Evolutionary conservation across 371 early-diverging fungal species (phyloP).

Genomic region (Rhizopus sp.): DNA sequence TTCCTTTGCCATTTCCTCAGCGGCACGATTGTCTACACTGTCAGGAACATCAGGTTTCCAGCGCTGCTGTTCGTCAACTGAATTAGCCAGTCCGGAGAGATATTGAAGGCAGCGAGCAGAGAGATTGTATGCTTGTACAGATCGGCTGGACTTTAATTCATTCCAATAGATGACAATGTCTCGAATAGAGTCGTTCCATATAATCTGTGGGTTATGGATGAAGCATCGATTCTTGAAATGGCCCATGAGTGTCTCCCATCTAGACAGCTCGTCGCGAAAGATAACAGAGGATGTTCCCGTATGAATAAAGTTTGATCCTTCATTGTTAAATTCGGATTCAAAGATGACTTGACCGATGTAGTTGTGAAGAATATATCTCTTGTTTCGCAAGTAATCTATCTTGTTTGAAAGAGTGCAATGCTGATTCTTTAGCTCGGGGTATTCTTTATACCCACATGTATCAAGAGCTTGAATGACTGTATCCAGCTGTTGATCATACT

Average conservation of each 20-base stretch:
- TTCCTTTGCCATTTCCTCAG: conserved; percentile 38
- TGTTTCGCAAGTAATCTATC: conserved; percentile 16
- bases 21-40: not conserved
- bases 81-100: conserved; percentile 32
- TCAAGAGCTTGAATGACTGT: conserved; percentile 8
- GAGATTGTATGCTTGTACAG: conserved; percentile 25
- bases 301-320: not conserved
- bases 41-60: conserved; percentile 30
- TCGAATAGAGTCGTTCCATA: conserved; percentile 36
- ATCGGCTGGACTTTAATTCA: conserved; percentile 16
- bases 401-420: conserved; percentile 1
- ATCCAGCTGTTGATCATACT: conserved; percentile 20
- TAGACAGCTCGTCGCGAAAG: not conserved
- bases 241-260: conserved; percentile 30
- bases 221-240: conserved; percentile 26
- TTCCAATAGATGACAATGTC: conserved; percentile 24
- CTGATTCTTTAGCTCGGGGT: conserved; percentile 7
- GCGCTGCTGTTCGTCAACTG: conserved; percentile 23
- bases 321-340: conserved; percentile 16
- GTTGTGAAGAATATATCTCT: conserved; percentile 15
- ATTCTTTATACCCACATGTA: conserved; percentile 2
- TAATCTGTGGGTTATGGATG: conserved; percentile 35
- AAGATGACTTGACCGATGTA: conserved; percentile 20
- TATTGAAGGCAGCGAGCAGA: conserved; percentile 31
- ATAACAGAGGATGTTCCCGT: conserved; percentile 7